Conservation (phyloP, 2,329 filamentous ascomycete species). For the Alternaria triticimaculans region DNA sequence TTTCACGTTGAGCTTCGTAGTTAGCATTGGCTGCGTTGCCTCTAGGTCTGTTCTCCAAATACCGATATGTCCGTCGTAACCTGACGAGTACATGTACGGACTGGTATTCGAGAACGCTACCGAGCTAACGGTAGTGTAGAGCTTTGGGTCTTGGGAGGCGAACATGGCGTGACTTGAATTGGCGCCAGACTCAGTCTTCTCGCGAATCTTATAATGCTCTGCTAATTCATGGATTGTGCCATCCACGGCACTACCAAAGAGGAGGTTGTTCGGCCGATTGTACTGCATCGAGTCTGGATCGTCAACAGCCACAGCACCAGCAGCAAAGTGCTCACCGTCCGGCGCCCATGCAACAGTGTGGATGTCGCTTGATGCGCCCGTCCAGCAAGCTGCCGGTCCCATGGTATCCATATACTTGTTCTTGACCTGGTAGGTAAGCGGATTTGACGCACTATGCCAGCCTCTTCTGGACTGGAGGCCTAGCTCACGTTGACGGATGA, state of each 20-base stretch:
- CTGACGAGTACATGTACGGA: constrained; percentile 59
- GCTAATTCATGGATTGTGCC: constrained; percentile 59
- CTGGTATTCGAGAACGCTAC: constrained; percentile 60
- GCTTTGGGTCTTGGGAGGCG: constrained; percentile 57
- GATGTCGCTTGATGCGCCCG: constrained; percentile 65
- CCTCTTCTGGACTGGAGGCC: constrained; percentile 37
- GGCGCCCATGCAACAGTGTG: constrained; percentile 63
- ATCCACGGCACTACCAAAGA: constrained; percentile 57
- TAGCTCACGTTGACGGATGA: constrained; percentile 43
- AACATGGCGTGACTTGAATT: constrained; percentile 56
- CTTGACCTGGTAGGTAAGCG: constrained; percentile 32
- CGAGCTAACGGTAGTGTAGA: constrained; percentile 64
- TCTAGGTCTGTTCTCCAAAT: constrained; percentile 48
- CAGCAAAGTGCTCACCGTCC: constrained; percentile 62
- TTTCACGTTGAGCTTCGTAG: constrained; percentile 50
- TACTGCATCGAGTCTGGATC: constrained; percentile 66
- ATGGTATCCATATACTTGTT: constrained; percentile 50
- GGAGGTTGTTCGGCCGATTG: constrained; percentile 64
- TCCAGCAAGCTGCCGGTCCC: constrained; percentile 57
- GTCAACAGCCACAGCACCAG: constrained; percentile 63
- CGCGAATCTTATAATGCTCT: constrained; percentile 58
- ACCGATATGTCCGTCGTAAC: constrained; percentile 60
- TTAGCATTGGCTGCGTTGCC: constrained; percentile 28
- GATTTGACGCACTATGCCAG: constrained; percentile 30
- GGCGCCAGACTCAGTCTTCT: constrained; percentile 45